These are phyloP conservation scores for Suillus placidus DNA, from an alignment of 768 basidiomycete genomes.

Conservation along the genomic window DNA sequence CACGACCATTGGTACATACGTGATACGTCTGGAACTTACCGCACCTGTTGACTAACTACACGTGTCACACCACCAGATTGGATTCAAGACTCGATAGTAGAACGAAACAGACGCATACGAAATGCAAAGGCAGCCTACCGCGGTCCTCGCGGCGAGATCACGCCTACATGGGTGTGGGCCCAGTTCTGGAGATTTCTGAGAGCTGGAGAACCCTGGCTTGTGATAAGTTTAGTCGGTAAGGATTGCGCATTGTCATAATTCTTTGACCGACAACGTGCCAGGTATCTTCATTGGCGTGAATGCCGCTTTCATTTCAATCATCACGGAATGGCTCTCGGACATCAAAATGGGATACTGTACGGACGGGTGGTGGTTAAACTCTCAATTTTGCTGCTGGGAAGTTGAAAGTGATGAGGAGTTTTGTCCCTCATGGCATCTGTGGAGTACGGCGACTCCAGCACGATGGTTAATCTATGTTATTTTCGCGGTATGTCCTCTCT, in stretches of 20 bases:
- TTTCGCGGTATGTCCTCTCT: slow-evolving; percentile 71
- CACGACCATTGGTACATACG: slow-evolving; percentile 79
- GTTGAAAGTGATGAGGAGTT: slow-evolving; percentile 80
- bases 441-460: slow-evolving; percentile 72
- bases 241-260: not conserved
- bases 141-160: slow-evolving; percentile 52
- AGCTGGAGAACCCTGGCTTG: slow-evolving; percentile 89
- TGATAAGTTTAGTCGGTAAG: slow-evolving; percentile 88
- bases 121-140: slow-evolving; percentile 48
- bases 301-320: slow-evolving; percentile 92
- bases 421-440: slow-evolving; percentile 91
- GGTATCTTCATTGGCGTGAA: slow-evolving; percentile 91
- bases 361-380: slow-evolving; percentile 98
- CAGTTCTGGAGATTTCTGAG: slow-evolving; percentile 60
- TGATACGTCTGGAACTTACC: slow-evolving; percentile 25
- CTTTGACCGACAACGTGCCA: slow-evolving; percentile 31
- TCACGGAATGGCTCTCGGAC: slow-evolving; percentile 97
- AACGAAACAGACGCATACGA: slow-evolving; percentile 77
- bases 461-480: slow-evolving; percentile 86
- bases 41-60: slow-evolving; percentile 15
- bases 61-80: slow-evolving; percentile 63
- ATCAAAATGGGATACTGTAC: slow-evolving; percentile 97
- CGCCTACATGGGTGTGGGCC: slow-evolving; percentile 61
- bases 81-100: slow-evolving; percentile 94
- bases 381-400: slow-evolving; percentile 99